phyloP scores from a whole-genome alignment of 331 rosid genomes.

The Quercus lobata region DNA sequence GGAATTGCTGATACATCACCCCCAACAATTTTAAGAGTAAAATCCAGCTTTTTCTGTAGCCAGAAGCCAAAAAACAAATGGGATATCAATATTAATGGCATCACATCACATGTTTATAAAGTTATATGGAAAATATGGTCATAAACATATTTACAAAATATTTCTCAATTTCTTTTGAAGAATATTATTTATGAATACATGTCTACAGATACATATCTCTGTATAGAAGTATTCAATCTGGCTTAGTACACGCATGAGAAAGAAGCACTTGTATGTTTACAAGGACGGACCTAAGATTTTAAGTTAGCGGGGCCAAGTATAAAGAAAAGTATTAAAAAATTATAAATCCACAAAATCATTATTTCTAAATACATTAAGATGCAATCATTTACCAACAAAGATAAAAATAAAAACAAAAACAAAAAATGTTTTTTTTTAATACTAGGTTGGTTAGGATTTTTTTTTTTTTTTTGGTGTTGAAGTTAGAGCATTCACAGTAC shows the following conservation, averaged over 20 bases:
- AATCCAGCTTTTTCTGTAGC: slow-evolving; percentile 82
- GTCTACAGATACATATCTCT: background rate
- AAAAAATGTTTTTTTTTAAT: too few species aligned
- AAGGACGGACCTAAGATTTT: too few species aligned
- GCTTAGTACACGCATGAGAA: slow-evolving; percentile 5
- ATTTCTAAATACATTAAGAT: too few species aligned
- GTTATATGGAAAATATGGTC: background rate
- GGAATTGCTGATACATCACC: slow-evolving; percentile 81
- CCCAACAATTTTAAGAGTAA: slow-evolving; percentile 78
- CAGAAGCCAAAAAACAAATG: slow-evolving; percentile 10
- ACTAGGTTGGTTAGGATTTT: too few species aligned
- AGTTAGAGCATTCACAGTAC: too few species aligned
- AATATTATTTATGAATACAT: background rate
- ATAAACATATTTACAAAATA: background rate
- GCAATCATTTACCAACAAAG: too few species aligned
- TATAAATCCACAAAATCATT: too few species aligned
- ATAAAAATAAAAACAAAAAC: too few species aligned
- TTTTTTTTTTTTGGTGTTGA: too few species aligned
- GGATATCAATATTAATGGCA: background rate
- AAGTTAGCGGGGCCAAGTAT: too few species aligned
- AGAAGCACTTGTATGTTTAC: background rate
- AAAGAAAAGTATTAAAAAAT: too few species aligned
- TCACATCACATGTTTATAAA: background rate
- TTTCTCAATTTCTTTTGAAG: background rate
- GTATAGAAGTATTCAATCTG: background rate